Evolutionary conservation across 2,329 filamentous ascomycete genomes (phyloP).

Genomic region (Aspergillus sp.): DNA sequence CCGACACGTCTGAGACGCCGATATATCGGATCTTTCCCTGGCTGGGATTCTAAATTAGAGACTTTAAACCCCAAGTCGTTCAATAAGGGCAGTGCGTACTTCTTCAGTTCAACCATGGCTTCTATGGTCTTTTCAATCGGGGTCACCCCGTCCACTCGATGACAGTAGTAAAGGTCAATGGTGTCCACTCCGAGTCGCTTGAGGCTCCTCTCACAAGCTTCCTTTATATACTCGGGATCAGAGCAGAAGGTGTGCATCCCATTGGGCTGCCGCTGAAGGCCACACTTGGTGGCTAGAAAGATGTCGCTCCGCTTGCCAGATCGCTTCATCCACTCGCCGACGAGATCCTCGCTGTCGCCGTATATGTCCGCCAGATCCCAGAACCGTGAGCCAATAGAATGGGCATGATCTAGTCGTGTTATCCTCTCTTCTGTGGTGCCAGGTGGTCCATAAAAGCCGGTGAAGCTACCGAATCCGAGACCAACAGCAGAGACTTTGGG

Average conservation of each 20-base stretch:
- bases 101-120: slow-evolving; percentile 46
- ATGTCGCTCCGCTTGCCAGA: slow-evolving; percentile 38
- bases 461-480: slow-evolving; percentile 18
- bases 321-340: slow-evolving; percentile 43
- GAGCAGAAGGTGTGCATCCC: slow-evolving; percentile 28
- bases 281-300: slow-evolving; percentile 41
- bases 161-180: slow-evolving; percentile 48
- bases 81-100: slow-evolving; percentile 18
- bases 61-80: no score
- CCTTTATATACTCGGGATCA: slow-evolving; percentile 37
- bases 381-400: slow-evolving; percentile 29
- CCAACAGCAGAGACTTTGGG: slow-evolving; percentile 24
- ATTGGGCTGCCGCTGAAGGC: slow-evolving; percentile 18
- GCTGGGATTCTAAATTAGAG: slow-evolving; percentile 9
- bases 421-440: slow-evolving; percentile 16
- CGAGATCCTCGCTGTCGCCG: slow-evolving; percentile 25
- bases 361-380: slow-evolving; percentile 38
- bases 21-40: slow-evolving; percentile 52
- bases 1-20: slow-evolving; percentile 48
- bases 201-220: slow-evolving; percentile 37
- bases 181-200: slow-evolving; percentile 36
- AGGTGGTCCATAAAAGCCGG: slow-evolving; percentile 19
- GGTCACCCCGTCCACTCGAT: slow-evolving; percentile 44
- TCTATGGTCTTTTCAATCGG: slow-evolving; percentile 48
- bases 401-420: slow-evolving; percentile 30